phyloP scores from a whole-genome alignment of 768 basidiomycete genomes.

The Tricholoma bakamatsutake region DNA sequence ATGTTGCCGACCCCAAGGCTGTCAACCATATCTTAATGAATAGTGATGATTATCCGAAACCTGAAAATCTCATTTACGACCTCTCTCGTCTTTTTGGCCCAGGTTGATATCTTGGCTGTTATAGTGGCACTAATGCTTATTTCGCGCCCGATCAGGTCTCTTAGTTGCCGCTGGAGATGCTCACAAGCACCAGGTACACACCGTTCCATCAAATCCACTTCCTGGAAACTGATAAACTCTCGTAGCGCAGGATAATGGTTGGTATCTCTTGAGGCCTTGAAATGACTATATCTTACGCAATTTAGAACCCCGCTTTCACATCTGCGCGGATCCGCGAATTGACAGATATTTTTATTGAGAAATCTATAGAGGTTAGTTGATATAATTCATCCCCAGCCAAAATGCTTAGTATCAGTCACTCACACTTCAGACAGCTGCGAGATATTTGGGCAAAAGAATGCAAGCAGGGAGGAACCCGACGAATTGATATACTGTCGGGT shows the following conservation, averaged over 20 bases:
- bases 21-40: constrained; percentile 59
- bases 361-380: constrained; percentile 39
- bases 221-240: neutral
- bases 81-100: neutral
- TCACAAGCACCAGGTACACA: constrained; percentile 37
- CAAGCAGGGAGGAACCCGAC: constrained; percentile 16
- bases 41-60: constrained; percentile 48
- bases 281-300: neutral
- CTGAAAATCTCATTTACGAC: constrained; percentile 19
- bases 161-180: constrained; percentile 43
- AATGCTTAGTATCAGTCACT: neutral
- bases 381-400: no score
- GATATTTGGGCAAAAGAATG: constrained; percentile 36
- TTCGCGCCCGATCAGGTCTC: constrained; percentile 15
- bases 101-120: constrained; percentile 26
- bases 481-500: constrained; percentile 58
- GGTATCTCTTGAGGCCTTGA: neutral
- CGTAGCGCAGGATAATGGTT: constrained; percentile 40
- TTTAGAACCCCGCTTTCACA: constrained; percentile 64
- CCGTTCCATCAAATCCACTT: neutral
- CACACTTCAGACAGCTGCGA: constrained; percentile 31
- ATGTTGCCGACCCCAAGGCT: constrained; percentile 57
- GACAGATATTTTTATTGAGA: constrained; percentile 50
- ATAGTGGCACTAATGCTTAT: neutral
- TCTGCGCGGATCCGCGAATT: constrained; percentile 51